Percentiles rank a stretch among this genome's conserved stretches.
These are phyloP conservation scores for Fraxinus ornus DNA, from an alignment of 305 asterid genomes.

Conservation along the genomic window DNA sequence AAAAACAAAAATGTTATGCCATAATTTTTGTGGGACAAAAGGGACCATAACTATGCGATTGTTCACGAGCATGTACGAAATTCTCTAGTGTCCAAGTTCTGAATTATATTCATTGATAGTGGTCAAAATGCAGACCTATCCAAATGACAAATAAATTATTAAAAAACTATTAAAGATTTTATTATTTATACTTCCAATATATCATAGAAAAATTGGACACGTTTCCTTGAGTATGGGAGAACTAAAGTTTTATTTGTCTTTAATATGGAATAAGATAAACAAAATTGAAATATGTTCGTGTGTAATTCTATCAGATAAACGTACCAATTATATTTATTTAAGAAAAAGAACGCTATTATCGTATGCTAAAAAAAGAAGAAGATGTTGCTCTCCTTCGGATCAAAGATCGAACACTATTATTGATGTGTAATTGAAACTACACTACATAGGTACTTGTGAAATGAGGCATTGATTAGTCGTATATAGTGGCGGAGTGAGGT, in stretches of 20 bases:
- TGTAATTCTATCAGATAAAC: neutral
- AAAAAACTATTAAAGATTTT: neutral
- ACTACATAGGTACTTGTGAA: neutral
- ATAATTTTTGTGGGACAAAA: neutral
- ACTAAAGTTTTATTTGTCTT: neutral
- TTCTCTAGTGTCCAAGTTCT: slow-evolving; percentile 25
- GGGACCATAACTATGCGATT: neutral
- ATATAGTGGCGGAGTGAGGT: neutral
- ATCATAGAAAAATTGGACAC: neutral
- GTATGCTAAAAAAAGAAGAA: neutral
- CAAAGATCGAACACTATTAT: neutral
- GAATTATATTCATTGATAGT: slow-evolving; percentile 5
- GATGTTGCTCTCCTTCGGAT: neutral
- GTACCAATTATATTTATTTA: neutral
- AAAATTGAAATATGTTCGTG: neutral
- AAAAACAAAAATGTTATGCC: neutral
- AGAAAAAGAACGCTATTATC: neutral
- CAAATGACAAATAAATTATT: neutral
- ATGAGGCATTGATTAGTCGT: neutral
- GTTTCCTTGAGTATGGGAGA: neutral
- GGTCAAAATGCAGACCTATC: slow-evolving; percentile 7
- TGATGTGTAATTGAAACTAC: neutral
- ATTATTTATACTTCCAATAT: neutral
- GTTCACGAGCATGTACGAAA: slow-evolving; percentile 57
- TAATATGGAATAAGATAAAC: neutral